Evolutionary conservation across 495 filamentous ascomycete species (phyloP), one percentile per base, ranked within the genome.

Genomic region (Letharia lupina): DNA sequence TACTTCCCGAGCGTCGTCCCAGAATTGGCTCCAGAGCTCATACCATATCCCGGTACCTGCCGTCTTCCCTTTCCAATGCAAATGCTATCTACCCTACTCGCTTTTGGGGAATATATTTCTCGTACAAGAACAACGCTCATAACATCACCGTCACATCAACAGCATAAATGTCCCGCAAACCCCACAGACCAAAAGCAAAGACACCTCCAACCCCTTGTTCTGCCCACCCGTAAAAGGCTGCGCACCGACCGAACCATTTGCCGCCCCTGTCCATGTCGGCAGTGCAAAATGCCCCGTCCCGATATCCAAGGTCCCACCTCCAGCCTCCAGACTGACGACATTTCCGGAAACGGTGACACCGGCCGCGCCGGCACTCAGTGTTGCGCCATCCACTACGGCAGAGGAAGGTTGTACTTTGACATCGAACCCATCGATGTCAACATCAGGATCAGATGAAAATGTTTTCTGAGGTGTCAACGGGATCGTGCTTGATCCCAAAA

Each of bases 221-320:
- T 50, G 47, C 47, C 47, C 47, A 50, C 47, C 47, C n/a, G 47
- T 13, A 28, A 50, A 50, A 50, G 47, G n/a, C 10, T 23, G 47
- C n/a, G 28, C 47, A 13, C 12, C 12, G 3, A 50, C 9, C 47
- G 47, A 50, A 50, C 47, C 47, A 28, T 28, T 50, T 2, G 47
- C 47, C n/a, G 8, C 20, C n/a, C 5, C 47, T 11, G 47, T 50
- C 8, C n/a, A 4, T 6, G 47, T 54, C n/a, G 60, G 60, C 11
- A 62, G 28, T 12, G 60, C 60, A 23, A 62, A 62, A 3, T 28
- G 60, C 31, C 42, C 60, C 37, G 42, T 62, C 18, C 42, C 42
- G 4, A 62, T 39, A 37, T 62, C 42, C 10, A 62, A 35, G 0
- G 60, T 48, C 60, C 20, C 15, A 4, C 42, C 28, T 12, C 60